These are phyloP conservation scores for Angomonas deanei DNA, from an alignment of 208 protist genomes.

Conservation along the genomic window DNA sequence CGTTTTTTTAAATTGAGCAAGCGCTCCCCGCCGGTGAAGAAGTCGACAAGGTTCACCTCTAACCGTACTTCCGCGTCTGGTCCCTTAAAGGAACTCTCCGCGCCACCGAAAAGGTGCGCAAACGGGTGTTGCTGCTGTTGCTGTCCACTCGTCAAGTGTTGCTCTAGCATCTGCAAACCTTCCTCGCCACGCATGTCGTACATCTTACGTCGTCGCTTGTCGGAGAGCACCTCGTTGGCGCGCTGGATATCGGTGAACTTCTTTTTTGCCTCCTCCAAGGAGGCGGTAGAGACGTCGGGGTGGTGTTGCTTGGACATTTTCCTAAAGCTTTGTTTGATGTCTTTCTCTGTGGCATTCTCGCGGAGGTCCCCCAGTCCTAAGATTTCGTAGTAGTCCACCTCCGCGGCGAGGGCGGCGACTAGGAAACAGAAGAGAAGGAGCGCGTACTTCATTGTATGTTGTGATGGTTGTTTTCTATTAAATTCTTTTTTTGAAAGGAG, in stretches of 20 bases:
- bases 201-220: slow-evolving; percentile 87
- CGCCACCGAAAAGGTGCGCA: slow-evolving; percentile 21
- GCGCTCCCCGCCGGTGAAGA: slow-evolving; percentile 89
- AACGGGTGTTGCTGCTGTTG: slow-evolving; percentile 4
- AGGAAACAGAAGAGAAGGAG: not conserved
- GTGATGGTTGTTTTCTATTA: not conserved
- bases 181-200: slow-evolving; percentile 90
- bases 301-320: slow-evolving; percentile 72
- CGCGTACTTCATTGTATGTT: not conserved
- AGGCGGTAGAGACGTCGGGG: slow-evolving; percentile 64
- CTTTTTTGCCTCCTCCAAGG: slow-evolving; percentile 32
- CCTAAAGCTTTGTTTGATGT: slow-evolving; percentile 79
- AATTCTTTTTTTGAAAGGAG: not conserved
- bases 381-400: slow-evolving; percentile 73
- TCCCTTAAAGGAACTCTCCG: slow-evolving; percentile 54
- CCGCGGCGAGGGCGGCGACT: not conserved
- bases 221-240: slow-evolving; percentile 89
- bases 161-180: slow-evolving; percentile 67
- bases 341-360: slow-evolving; percentile 60
- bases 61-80: slow-evolving; percentile 35
- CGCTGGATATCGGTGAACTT: slow-evolving; percentile 74
- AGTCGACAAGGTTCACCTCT: slow-evolving; percentile 71
- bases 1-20: slow-evolving; percentile 79
- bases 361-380: slow-evolving; percentile 48
- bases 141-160: slow-evolving; percentile 13